A percentile compares a stretch with the other conserved stretches of the same genome.
phyloP scores from a whole-genome alignment of 768 basidiomycete genomes.

The Phlebiopsis flavidoalba region DNA sequence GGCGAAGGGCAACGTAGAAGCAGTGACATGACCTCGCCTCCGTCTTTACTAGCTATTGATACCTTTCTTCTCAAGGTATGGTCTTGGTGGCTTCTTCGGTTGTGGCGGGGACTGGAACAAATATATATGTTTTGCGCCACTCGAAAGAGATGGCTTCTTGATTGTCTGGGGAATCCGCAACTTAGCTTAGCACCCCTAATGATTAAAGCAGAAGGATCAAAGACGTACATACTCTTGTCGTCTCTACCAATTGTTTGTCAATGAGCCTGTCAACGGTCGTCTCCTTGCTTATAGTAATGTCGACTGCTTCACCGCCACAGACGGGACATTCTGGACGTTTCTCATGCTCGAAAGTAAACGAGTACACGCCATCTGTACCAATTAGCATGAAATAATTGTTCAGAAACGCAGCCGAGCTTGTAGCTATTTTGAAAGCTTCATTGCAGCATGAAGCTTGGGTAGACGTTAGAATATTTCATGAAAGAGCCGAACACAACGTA shows the following conservation, averaged over 20 bases:
- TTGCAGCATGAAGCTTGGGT: conserved; percentile 87
- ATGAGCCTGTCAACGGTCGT: conserved; percentile 84
- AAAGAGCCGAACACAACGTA: conserved; percentile 24
- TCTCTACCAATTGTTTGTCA: conserved; percentile 80
- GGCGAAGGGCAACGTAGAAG: conserved; percentile 81
- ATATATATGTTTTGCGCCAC: conserved; percentile 74
- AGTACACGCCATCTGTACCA: conserved; percentile 94
- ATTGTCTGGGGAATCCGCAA: conserved; percentile 61
- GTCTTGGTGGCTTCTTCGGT: conserved; percentile 79
- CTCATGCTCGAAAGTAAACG: conserved; percentile 96
- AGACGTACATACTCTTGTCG: conserved; percentile 83
- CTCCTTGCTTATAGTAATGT: conserved; percentile 63
- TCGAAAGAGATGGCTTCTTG: conserved; percentile 90
- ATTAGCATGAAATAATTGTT: conserved; percentile 99
- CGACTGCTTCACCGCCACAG: conserved; percentile 87
- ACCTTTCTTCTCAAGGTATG: conserved; percentile 87
- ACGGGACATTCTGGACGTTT: conserved; percentile 92
- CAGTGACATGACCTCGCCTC: conserved; percentile 83
- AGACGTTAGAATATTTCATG: not conserved
- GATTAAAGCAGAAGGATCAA: not conserved
- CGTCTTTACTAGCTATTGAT: conserved; percentile 71
- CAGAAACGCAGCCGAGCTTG: conserved; percentile 87
- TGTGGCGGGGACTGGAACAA: conserved; percentile 93
- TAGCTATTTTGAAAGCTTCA: conserved; percentile 98
- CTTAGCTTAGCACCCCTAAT: not conserved